phyloP scores from a whole-genome alignment of 2,329 filamentous ascomycete genomes.

The Emmonsia crescens region DNA sequence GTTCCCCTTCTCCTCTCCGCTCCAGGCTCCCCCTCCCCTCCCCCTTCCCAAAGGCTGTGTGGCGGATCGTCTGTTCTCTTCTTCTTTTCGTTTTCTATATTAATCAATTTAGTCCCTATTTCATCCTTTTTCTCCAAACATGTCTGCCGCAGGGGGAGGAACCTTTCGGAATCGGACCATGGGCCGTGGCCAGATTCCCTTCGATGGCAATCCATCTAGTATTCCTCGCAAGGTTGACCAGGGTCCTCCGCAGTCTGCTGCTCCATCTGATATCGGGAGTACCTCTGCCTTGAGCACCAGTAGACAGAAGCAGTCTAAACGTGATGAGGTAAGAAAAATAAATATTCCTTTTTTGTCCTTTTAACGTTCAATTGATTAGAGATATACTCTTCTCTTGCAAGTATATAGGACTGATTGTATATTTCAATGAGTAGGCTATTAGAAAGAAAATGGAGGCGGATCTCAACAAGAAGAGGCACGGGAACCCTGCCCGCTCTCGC shows the following conservation, averaged over 20 bases:
- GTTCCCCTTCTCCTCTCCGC: not conserved
- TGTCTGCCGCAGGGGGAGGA: conserved; percentile 45
- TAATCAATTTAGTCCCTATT: not conserved
- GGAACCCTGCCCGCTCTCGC: conserved; percentile 56
- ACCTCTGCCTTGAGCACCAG: conserved; percentile 76
- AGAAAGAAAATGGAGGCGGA: conserved; percentile 94
- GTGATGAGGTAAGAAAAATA: conserved; percentile 71
- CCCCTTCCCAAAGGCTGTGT: not conserved
- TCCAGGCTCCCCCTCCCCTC: not conserved
- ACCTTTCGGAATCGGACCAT: conserved; percentile 47
- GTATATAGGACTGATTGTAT: conserved; percentile 14
- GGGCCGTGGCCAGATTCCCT: conserved; percentile 43
- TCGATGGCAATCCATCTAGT: conserved; percentile 46
- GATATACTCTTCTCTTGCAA: conserved; percentile 4
- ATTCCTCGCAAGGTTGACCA: conserved; percentile 51
- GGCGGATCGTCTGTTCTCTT: not conserved
- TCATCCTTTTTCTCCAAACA: conserved; percentile 24
- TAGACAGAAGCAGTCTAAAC: conserved; percentile 90
- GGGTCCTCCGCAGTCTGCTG: conserved; percentile 25
- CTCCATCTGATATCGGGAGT: conserved; percentile 42
- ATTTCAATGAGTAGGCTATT: conserved; percentile 58
- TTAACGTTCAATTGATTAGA: not conserved
- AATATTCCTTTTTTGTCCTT: not conserved
- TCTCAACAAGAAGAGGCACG: conserved; percentile 90
- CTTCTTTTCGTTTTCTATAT: not conserved